A percentile compares a stretch with the other conserved stretches of the same genome.
Evolutionary conservation across 2,329 filamentous ascomycete species (phyloP).

Genomic region (Metarhizium rileyi): DNA sequence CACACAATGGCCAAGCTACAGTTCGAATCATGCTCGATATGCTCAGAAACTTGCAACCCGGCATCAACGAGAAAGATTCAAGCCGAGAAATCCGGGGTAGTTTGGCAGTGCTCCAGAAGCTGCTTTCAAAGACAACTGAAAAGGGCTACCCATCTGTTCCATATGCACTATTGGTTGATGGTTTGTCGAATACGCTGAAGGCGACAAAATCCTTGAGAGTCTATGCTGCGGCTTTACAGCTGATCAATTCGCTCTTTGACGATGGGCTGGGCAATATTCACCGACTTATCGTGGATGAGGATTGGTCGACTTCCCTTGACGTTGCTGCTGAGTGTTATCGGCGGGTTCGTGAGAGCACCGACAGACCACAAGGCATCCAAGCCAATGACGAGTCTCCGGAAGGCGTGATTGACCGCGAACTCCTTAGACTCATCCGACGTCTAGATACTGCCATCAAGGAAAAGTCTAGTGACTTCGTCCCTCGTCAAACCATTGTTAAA

Average conservation of each 20-base stretch:
- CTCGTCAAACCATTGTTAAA: conserved; percentile 54
- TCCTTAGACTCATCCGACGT: conserved; percentile 34
- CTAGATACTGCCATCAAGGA: conserved; percentile 38
- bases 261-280: conserved; percentile 43
- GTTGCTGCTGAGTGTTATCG: conserved; percentile 47
- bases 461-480: conserved; percentile 45
- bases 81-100: conserved; percentile 52
- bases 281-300: conserved; percentile 50
- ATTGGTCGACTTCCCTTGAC: conserved; percentile 53
- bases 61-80: conserved; percentile 39
- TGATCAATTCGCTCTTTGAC: conserved; percentile 47
- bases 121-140: conserved; percentile 49
- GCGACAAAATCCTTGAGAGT: conserved; percentile 35
- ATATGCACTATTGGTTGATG: conserved; percentile 48
- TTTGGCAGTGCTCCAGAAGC: conserved; percentile 51
- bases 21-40: conserved; percentile 56
- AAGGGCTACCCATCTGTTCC: conserved; percentile 52
- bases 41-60: conserved; percentile 37
- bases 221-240: conserved; percentile 35
- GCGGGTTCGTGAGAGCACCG: conserved; percentile 15
- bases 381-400: conserved; percentile 22
- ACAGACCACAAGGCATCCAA: conserved; percentile 13
- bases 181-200: conserved; percentile 41
- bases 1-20: conserved; percentile 62
- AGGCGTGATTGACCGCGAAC: conserved; percentile 30